Evolutionary conservation across 208 protist genomes (phyloP).

Genomic region (Trypanosoma theileri): DNA sequence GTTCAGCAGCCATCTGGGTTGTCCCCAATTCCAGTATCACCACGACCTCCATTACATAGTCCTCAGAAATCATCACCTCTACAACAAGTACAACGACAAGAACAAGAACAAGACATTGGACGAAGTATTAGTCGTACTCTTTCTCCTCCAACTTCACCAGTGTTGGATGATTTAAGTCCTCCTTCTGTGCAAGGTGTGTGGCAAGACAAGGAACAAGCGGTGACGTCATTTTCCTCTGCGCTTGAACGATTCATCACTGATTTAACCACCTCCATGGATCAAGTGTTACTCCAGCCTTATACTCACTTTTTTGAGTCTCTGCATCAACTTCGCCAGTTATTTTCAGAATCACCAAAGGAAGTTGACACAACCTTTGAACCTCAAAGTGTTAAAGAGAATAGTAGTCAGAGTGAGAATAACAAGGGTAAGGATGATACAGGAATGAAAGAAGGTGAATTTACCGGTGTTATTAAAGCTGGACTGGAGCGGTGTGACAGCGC

Average conservation of each 20-base stretch:
- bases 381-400: not conserved
- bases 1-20: not conserved
- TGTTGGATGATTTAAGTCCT: constrained; percentile 10
- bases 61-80: not conserved
- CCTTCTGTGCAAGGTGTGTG: not conserved
- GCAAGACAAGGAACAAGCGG: constrained; percentile 1
- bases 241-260: constrained; percentile 23
- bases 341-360: not conserved
- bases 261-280: constrained; percentile 18
- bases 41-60: not conserved
- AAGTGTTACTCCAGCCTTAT: constrained; percentile 18
- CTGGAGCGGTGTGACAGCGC: too few relatives aligned
- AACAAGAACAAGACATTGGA: not conserved
- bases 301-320: constrained; percentile 9
- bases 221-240: constrained; percentile 11
- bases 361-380: not conserved
- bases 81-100: not conserved
- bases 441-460: not conserved
- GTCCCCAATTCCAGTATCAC: not conserved
- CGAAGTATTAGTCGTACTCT: constrained; percentile 1
- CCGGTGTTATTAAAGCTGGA: too few relatives aligned
- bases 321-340: not conserved
- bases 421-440: not conserved
- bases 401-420: not conserved
- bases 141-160: constrained; percentile 14